Conservation (phyloP, 2,329 filamentous ascomycete genomes). For the Fusarium guadeloupense region DNA sequence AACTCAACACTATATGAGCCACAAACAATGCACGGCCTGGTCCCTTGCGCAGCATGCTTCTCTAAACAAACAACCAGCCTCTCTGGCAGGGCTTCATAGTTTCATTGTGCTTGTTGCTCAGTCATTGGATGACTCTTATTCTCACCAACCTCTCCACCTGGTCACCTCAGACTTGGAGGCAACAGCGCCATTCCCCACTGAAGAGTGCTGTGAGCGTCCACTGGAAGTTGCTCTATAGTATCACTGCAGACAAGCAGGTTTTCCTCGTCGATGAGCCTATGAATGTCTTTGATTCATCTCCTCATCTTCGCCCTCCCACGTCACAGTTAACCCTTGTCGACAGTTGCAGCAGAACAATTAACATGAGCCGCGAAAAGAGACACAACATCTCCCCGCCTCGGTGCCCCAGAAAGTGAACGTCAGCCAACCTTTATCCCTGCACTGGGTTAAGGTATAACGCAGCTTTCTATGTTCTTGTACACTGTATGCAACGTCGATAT, state of each 20-base stretch:
- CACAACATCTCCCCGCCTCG: slow-evolving; percentile 21
- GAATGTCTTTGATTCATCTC: slow-evolving; percentile 1
- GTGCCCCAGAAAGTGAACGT: slow-evolving; percentile 20
- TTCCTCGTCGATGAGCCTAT: slow-evolving; percentile 16
- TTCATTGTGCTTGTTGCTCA: background rate
- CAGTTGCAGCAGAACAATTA: slow-evolving; percentile 9
- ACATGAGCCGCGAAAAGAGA: slow-evolving; percentile 22
- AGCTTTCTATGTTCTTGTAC: slow-evolving; percentile 11
- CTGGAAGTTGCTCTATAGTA: slow-evolving; percentile 16
- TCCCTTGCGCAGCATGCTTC: slow-evolving; percentile 18
- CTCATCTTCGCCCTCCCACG: slow-evolving; percentile 25
- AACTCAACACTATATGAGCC: slow-evolving; percentile 17
- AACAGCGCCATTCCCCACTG: slow-evolving; percentile 12
- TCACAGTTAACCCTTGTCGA: slow-evolving; percentile 21
- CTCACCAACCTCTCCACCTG: slow-evolving; percentile 7
- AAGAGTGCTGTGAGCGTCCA: slow-evolving; percentile 18
- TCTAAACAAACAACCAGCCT: slow-evolving; percentile 16
- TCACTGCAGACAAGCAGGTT: slow-evolving; percentile 21
- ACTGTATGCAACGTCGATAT: slow-evolving; percentile 23
- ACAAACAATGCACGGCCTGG: slow-evolving; percentile 11
- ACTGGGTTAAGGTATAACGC: slow-evolving; percentile 17
- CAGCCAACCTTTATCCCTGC: slow-evolving; percentile 31
- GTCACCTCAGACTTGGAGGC: slow-evolving; percentile 3
- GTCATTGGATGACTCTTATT: background rate
- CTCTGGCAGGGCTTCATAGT: slow-evolving; percentile 2